Evolutionary conservation across 1,284 basidiomycete genomes (phyloP), one percentile per base, ranked within the genome.

Genomic region (Rhodotorula sp.): DNA sequence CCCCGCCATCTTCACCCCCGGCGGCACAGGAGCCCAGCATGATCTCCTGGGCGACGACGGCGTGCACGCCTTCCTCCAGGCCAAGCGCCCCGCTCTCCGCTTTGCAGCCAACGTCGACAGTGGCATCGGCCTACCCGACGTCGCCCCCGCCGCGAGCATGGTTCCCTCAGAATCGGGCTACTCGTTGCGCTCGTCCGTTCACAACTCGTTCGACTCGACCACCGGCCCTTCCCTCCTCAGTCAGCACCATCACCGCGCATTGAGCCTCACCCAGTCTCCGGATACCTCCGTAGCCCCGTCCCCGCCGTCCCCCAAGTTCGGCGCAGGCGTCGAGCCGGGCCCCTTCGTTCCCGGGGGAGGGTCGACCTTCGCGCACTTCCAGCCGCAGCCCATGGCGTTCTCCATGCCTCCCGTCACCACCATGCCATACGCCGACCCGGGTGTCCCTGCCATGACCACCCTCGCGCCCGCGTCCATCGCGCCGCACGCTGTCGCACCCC

Each of bases 1-100:
- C 3, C 73, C 73, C 1, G 73, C 73, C 34, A 27, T 74, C 25
- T 59, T 64, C 21, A 74, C 73, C 25, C 73, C 73, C 6, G 70
- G 70, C 19, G 70, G 67, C 27, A 67, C 66, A n/a, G n/a, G n/a
- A 15, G 39, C 57, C 27, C 17, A 29, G 27, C 57, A 39, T 22
- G 44, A 22, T 27, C 39, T 37, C 34, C 25, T 15, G 25, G 46
- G 22, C 7, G 48, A 12, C 48, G 66, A 19, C 50, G 70, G 64
- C n/a, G 29, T n/a, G 29, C 32, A 55, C 3, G 32, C 54, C 19
- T 72, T 72, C 60, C 27, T 67, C 3, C 67, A 72, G 54, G 63
- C 66, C n/a, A 72, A 72, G 61, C 66, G 70, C n/a, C 70, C 70
- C 3, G 61, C 60, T 3, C 39, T 72, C 0, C 66, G 62, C 34